Evolutionary conservation across 2,329 filamentous ascomycete species (phyloP), one percentile per base, ranked within the genome.

Genomic region (Fusarium brevicatenulatum): DNA sequence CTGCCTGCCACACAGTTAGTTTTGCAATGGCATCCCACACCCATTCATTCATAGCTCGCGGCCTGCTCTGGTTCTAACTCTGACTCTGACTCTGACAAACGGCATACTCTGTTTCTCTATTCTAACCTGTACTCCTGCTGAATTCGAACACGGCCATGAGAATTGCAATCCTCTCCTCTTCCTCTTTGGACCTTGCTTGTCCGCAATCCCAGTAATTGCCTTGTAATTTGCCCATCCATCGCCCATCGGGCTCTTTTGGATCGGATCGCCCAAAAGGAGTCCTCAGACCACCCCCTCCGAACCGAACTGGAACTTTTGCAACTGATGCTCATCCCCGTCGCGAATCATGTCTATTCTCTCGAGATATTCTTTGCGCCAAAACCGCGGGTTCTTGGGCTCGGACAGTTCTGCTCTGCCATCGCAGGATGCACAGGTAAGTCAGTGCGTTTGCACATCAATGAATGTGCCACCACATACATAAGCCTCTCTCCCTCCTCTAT

Each of bases 371-470:
- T 65, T 79, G 66, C 78, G 77, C 66, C 81, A 80, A 53, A 88
- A 88, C 68, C 85, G 86, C 65, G 86, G 86, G 44, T 88, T 86
- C 68, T 79, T 88, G 50, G 86, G 86, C 69, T 80, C 81, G 43
- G 85, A 87, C 75, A 87, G 85, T 78, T 86, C 85, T 68, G 86
- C 85, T n/a, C 78, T 88, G 44, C 76, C 85, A n/a, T 76, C 84
- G 8, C 83, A 85, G 72, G 86, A 88, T 80, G 79, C 81, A 46
- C 85, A 86, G 81, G 86, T 84, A 79, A 74, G 83, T 78, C 63
- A 62, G 43, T 59, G 50, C 58, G 56, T 42, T 42, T 43, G 36
- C 34, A 34, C 49, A 44, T 68, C 42, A n/a, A 36, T 42, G 57
- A n/a, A 36, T 42, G 57, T 66, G 54, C 39, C 56, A 32, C 39